Conservation (phyloP, 163 green algal genomes). For the Volvox carteri region DNA sequence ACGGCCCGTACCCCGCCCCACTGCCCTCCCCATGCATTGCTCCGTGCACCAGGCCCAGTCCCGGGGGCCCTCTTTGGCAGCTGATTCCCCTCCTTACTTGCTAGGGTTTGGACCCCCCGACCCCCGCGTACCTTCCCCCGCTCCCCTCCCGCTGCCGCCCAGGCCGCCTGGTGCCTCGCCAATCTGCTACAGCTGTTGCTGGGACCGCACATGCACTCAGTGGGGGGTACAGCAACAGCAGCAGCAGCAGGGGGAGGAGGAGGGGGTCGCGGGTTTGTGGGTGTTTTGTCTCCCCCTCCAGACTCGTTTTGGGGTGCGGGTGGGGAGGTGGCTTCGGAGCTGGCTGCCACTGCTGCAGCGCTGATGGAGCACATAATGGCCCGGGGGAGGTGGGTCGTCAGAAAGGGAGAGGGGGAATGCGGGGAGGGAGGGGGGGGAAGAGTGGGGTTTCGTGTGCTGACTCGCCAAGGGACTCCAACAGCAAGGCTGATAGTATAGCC, state of each 20-base stretch:
- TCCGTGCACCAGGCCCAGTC: no score
- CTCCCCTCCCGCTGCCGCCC: background rate
- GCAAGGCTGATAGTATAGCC: no score
- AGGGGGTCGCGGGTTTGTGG: background rate
- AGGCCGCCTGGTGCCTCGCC: conserved; percentile 44
- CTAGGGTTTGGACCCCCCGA: no score
- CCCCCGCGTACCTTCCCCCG: no score
- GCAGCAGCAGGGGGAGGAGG: background rate
- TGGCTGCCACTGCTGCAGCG: conserved; percentile 44
- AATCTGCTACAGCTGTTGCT: conserved; percentile 51
- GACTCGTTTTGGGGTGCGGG: conserved; percentile 3
- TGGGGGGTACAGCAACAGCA: background rate
- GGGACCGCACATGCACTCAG: conserved; percentile 16
- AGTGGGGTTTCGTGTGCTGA: background rate
- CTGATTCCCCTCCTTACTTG: no score
- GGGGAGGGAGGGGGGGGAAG: background rate
- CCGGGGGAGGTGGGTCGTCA: background rate
- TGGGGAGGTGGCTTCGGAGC: conserved; percentile 3
- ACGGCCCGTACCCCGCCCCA: background rate
- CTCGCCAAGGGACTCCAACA: no score
- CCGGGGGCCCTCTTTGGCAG: no score
- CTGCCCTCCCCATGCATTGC: no score
- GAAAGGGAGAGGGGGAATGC: background rate
- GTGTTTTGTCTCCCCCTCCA: conserved; percentile 18
- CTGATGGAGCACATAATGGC: conserved; percentile 3